A percentile compares a stretch with the other conserved stretches of the same genome.
These are phyloP conservation scores for Zymoseptoria ardabiliae DNA, from an alignment of 2,329 filamentous ascomycete species.

Conservation along the genomic window DNA sequence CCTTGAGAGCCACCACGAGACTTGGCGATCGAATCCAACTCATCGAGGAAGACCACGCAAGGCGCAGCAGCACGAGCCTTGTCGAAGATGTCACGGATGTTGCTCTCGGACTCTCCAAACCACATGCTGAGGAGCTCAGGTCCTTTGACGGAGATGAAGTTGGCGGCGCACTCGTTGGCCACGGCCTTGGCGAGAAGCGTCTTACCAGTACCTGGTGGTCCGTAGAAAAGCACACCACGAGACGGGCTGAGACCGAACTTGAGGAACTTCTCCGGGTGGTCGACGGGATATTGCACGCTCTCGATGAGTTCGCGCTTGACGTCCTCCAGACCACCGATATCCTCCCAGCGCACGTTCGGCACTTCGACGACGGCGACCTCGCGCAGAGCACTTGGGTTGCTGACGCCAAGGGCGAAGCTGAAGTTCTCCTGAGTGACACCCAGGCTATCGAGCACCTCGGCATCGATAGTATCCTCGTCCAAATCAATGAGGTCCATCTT, in stretches of 20 bases:
- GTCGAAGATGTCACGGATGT: constrained; percentile 99
- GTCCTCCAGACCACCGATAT: constrained; percentile 94
- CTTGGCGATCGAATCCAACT: constrained; percentile 98
- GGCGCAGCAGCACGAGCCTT: constrained; percentile 96
- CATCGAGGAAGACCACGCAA: constrained; percentile 97
- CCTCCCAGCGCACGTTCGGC: constrained; percentile 98
- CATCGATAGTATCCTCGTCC: constrained; percentile 97
- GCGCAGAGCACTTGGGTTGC: constrained; percentile 95
- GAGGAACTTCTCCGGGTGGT: constrained; percentile 99
- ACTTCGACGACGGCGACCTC: constrained; percentile 99
- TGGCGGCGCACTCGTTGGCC: constrained; percentile 97
- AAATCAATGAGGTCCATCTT: constrained; percentile 99
- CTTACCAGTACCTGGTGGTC: constrained; percentile 99
- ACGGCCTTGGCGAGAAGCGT: constrained; percentile 98
- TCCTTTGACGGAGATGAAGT: constrained; percentile 99
- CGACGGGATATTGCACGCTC: constrained; percentile 96
- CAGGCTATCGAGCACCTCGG: constrained; percentile 93
- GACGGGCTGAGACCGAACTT: constrained; percentile 98
- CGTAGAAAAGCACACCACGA: constrained; percentile 97
- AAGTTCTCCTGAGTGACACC: constrained; percentile 99
- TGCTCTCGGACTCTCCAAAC: constrained; percentile 99
- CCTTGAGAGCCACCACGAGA: constrained; percentile 94
- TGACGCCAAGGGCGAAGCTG: constrained; percentile 94
- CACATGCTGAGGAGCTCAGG: constrained; percentile 98
- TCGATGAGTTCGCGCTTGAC: constrained; percentile 99